A percentile compares a stretch with the other conserved stretches of the same genome.
Evolutionary conservation across 2,329 filamentous ascomycete species (phyloP).

Genomic region (Didymella lethalis): DNA sequence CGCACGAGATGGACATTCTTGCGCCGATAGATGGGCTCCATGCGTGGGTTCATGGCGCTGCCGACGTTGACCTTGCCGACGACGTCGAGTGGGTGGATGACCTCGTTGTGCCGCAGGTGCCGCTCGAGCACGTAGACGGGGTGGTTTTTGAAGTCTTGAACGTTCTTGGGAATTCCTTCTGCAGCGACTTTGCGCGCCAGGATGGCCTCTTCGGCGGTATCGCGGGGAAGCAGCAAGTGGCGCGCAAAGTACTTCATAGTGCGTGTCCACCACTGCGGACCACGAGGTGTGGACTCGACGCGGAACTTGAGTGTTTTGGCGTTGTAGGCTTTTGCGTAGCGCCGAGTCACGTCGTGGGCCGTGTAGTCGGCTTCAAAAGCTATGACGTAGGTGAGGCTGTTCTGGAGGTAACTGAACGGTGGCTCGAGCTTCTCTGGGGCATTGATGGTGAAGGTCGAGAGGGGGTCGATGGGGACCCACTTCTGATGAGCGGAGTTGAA

Average conservation of each 20-base stretch:
- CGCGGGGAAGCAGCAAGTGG: constrained; percentile 63
- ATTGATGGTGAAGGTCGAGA: constrained; percentile 81
- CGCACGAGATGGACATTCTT: constrained; percentile 79
- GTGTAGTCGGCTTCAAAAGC: constrained; percentile 82
- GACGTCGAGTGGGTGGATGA: constrained; percentile 74
- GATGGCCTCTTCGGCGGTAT: constrained; percentile 84
- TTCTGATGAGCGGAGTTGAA: constrained; percentile 86
- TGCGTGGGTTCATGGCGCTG: constrained; percentile 60
- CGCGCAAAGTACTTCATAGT: constrained; percentile 57
- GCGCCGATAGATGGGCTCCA: constrained; percentile 84
- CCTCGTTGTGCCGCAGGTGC: constrained; percentile 83
- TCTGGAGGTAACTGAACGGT: constrained; percentile 77
- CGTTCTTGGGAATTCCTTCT: constrained; percentile 83
- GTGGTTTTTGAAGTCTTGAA: constrained; percentile 87
- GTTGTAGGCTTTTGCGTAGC: constrained; percentile 88
- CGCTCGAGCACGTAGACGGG: constrained; percentile 78
- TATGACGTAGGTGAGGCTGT: constrained; percentile 82
- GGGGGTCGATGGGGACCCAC: constrained; percentile 87
- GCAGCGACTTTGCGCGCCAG: constrained; percentile 73
- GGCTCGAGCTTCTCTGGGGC: constrained; percentile 82
- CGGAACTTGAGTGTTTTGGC: constrained; percentile 85
- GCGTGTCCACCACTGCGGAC: constrained; percentile 64
- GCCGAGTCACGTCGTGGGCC: constrained; percentile 82
- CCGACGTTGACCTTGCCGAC: constrained; percentile 81
- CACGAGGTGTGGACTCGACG: constrained; percentile 72